These are phyloP conservation scores for Cladosporium sp. DNA, from an alignment of 2,329 filamentous ascomycete genomes.

Conservation along the genomic window DNA sequence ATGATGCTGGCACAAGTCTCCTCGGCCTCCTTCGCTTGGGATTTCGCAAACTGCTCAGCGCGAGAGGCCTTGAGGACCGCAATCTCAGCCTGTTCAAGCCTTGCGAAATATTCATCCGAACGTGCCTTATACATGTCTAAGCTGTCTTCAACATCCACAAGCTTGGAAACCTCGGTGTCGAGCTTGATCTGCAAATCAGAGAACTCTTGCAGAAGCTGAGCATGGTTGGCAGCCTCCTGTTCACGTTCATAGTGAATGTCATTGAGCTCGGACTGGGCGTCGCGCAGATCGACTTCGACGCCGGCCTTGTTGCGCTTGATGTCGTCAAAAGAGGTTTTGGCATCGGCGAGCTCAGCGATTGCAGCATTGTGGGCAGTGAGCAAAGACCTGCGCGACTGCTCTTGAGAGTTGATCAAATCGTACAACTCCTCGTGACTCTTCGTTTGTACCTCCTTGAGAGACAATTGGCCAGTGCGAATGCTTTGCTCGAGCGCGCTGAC, in stretches of 20 bases:
- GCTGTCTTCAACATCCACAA: slow-evolving; percentile 77
- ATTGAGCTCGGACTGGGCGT: slow-evolving; percentile 74
- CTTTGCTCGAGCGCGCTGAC: slow-evolving; percentile 83
- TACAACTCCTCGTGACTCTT: slow-evolving; percentile 93
- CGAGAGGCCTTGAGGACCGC: slow-evolving; percentile 86
- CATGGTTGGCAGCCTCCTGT: slow-evolving; percentile 81
- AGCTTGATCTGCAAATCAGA: slow-evolving; percentile 89
- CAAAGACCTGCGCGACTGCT: slow-evolving; percentile 76
- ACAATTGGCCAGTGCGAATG: slow-evolving; percentile 80
- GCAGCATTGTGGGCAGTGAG: slow-evolving; percentile 81
- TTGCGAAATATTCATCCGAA: slow-evolving; percentile 94
- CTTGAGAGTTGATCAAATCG: slow-evolving; percentile 86
- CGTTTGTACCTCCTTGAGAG: slow-evolving; percentile 83
- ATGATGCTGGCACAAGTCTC: slow-evolving; percentile 86
- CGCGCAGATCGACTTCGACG: slow-evolving; percentile 81
- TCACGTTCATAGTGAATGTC: slow-evolving; percentile 75
- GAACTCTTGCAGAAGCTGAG: slow-evolving; percentile 85
- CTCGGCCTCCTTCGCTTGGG: slow-evolving; percentile 84
- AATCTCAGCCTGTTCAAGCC: slow-evolving; percentile 94
- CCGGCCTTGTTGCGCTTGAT: slow-evolving; percentile 74
- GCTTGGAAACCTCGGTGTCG: slow-evolving; percentile 80
- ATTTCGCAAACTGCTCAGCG: slow-evolving; percentile 89
- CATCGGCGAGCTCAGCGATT: slow-evolving; percentile 76
- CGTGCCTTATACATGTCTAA: slow-evolving; percentile 85
- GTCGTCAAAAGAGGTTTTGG: slow-evolving; percentile 81